A percentile compares a stretch with the other conserved stretches of the same genome.
phyloP scores from a whole-genome alignment of 1,284 basidiomycete species.

The Farysia itapuensis region DNA sequence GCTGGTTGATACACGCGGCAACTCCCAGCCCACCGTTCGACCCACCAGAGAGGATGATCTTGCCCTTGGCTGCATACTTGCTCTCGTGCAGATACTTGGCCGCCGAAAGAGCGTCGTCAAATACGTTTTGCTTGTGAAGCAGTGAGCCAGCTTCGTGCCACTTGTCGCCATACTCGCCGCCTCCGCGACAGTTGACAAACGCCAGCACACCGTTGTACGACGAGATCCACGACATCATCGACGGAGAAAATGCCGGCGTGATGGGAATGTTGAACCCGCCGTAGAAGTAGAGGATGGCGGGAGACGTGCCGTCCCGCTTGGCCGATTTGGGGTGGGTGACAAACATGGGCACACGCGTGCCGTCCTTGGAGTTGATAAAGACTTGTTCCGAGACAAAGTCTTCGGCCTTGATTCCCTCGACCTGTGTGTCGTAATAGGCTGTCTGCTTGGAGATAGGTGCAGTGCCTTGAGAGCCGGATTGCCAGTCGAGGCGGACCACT shows the following conservation, averaged over 20 bases:
- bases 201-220: constrained; percentile 75
- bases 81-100: constrained; percentile 71
- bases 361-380: constrained; percentile 70
- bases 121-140: constrained; percentile 67
- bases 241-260: constrained; percentile 72
- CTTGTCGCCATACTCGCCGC: constrained; percentile 78
- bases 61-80: constrained; percentile 71
- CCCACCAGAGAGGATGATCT: constrained; percentile 72
- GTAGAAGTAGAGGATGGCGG: constrained; percentile 76
- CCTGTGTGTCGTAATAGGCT: constrained; percentile 68
- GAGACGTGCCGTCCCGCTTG: constrained; percentile 73
- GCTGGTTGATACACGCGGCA: constrained; percentile 76
- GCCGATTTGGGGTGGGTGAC: constrained; percentile 76
- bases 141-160: constrained; percentile 58
- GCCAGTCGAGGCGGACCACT: constrained; percentile 60
- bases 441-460: constrained; percentile 48
- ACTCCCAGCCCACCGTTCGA: constrained; percentile 69
- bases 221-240: constrained; percentile 75
- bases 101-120: constrained; percentile 69
- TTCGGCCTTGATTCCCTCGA: constrained; percentile 70
- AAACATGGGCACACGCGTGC: constrained; percentile 82
- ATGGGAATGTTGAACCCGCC: constrained; percentile 67
- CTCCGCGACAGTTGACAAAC: constrained; percentile 69
- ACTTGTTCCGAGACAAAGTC: constrained; percentile 76
- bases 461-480: constrained; percentile 44